Evolutionary conservation across 1,284 basidiomycete genomes (phyloP), one percentile per base, ranked within the genome.

Genomic region (Megacollybia platyphylla): DNA sequence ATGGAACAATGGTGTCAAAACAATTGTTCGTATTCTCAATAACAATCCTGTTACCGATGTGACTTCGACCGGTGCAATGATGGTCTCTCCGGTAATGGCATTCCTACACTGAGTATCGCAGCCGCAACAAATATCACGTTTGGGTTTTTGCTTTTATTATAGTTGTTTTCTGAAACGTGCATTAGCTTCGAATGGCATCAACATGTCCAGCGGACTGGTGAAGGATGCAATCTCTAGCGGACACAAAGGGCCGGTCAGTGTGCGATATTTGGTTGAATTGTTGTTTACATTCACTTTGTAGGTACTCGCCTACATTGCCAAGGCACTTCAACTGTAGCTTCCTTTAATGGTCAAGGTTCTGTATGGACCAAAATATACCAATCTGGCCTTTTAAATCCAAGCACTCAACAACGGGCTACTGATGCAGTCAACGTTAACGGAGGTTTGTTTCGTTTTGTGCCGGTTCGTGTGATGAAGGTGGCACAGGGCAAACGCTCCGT

Each of bases 1-100:
- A 55, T 71, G 69, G 68, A 51, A 59, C 44, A 66, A 70, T 48
- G 67, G 67, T 38, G 64, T 64, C 27, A 56, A 36, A 70, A 70
- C 55, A 62, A 50, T 26, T 61, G 53, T 71, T 40, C 67, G 69
- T 45, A 51, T 71, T n/a, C 60, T 67, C 7, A 70, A 52, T 56
- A 73, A 73, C 58, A 70, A 69, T 51, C 70, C 70, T 8, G 70
- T 73, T 39, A 70, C 65, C 29, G 70, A 71, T 41, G 68, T 73
- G 9, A 70, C 65, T 26, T 69, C 66, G 27, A 68, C 52, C 2
- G 70, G 72, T 48, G 36, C 72, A 26, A 68, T 65, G 30, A 66
- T 46, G 70, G 68, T 17, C 57, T 65, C 18, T 61, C 62, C 11
- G 69, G 68, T 3, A 48, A 62, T 4, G 54, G 54, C 35, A 64